These are phyloP conservation scores for Paramecium octaurelia DNA, from an alignment of 73 alveolate species.

Conservation along the genomic window DNA sequence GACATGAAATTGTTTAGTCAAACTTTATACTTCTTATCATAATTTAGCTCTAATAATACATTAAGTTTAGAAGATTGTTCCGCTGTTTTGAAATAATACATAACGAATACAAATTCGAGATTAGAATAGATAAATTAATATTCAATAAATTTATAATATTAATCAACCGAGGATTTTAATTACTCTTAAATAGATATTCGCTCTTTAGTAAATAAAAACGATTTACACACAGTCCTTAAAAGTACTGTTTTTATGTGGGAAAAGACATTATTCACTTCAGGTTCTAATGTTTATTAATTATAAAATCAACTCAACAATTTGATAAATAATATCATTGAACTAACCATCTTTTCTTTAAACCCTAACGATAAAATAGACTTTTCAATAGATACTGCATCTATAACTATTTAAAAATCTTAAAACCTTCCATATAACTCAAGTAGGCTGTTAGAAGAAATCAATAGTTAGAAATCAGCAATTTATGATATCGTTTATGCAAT, in stretches of 20 bases:
- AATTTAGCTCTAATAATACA: not conserved
- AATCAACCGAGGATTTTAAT: not conserved
- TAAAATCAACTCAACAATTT: not conserved
- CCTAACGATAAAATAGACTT: not conserved
- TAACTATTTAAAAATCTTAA: not conserved
- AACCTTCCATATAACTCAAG: not conserved
- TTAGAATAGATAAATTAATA: not conserved
- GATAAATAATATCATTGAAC: not conserved
- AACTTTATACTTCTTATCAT: not conserved
- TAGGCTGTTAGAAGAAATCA: not conserved
- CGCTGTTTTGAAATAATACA: not conserved
- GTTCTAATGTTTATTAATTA: not conserved
- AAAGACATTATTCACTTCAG: not conserved
- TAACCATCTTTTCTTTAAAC: not conserved
- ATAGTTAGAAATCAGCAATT: not conserved
- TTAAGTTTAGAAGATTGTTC: not conserved
- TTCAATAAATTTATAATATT: not conserved
- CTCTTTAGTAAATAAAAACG: not conserved
- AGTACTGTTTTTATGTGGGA: not conserved
- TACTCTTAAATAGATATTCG: not conserved
- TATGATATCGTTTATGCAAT: not conserved
- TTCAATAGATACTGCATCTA: not conserved
- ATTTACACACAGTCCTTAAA: not conserved
- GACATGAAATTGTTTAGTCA: not conserved
- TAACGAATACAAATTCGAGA: not conserved